These are phyloP conservation scores for Spatholobus suberectus DNA, from an alignment of 306 rosid species.

Conservation along the genomic window DNA sequence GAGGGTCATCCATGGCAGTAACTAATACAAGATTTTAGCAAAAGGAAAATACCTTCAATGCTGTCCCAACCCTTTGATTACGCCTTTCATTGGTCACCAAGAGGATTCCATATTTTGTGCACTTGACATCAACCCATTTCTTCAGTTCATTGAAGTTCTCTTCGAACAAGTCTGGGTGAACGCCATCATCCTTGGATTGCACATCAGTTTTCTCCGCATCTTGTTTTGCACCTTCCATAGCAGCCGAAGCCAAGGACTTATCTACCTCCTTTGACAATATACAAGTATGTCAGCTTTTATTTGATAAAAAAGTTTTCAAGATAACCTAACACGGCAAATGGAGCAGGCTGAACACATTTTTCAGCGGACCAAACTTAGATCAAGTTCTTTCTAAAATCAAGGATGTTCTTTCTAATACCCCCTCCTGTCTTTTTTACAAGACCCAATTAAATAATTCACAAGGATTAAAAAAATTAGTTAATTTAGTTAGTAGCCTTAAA, in stretches of 20 bases:
- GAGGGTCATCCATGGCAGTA: neutral
- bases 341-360: neutral
- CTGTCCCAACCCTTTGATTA: slow-evolving; percentile 78
- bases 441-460: no score
- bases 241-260: slow-evolving; percentile 38
- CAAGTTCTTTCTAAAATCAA: no score
- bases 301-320: slow-evolving; percentile 22
- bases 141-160: slow-evolving; percentile 80
- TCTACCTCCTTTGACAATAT: slow-evolving; percentile 55
- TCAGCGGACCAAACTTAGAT: neutral
- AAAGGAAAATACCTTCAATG: slow-evolving; percentile 70
- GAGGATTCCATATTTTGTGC: slow-evolving; percentile 77
- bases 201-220: slow-evolving; percentile 49
- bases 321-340: neutral
- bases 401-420: neutral
- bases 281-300: slow-evolving; percentile 44
- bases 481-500: no score
- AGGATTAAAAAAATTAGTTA: no score
- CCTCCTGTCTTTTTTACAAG: no score
- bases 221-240: slow-evolving; percentile 49
- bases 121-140: slow-evolving; percentile 89
- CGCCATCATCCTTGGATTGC: slow-evolving; percentile 45
- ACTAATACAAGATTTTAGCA: slow-evolving; percentile 2
- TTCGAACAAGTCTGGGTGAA: slow-evolving; percentile 63
- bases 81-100: slow-evolving; percentile 78